Evolutionary conservation across 208 protist genomes (phyloP), one percentile per base, ranked within the genome.

Genomic region (Trypanosoma lewisi): DNA sequence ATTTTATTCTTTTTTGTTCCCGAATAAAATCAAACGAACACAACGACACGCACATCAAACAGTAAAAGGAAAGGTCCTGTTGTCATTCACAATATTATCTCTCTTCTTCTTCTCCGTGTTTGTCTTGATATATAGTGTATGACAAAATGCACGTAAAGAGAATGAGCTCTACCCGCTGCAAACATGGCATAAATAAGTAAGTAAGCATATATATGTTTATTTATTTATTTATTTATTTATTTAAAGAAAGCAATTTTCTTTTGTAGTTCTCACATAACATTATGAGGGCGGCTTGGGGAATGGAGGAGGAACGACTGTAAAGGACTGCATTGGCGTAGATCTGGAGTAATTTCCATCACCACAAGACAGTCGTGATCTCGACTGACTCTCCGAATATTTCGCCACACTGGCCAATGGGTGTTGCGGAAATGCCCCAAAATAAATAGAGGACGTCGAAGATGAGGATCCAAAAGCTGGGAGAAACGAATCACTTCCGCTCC

Each of bases 241-340:
- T 11, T 14, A 39, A 39, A 39, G 7, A 14, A 14, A 19, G 11
- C 14, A 44, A 14, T 17, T 44, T 17, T 4, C 12, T 44, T 19
- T 17, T 44, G 39, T 19, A 44, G 39, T 2, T 5, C 39, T 3
- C 14, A 17, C 19, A 12, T 6, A 39, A 6, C 39, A 44, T 56
- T 27, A 63, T 2, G 5, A 16, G 1, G 34, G 64, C 31, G 54
- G 54, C 31, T 54, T 70, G 7, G 44, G 56, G 19, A 58, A 70
- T 41, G 54, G 56, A 21, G 53, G 56, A 2, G 56, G 53, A 48
- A 61, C 64, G 45, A 61, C 5, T 12, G 30, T 50, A 11, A 64
- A 54, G 23, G 36, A 44, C 28, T 41, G 42, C 31, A 42, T 42
- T 34, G 28, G 6, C 0, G 21, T 54, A 6, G 56, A 3, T 12